Base-by-base conservation (phyloP, 2,329 filamentous ascomycete genomes). In the Cordyceps javanica region DNA sequence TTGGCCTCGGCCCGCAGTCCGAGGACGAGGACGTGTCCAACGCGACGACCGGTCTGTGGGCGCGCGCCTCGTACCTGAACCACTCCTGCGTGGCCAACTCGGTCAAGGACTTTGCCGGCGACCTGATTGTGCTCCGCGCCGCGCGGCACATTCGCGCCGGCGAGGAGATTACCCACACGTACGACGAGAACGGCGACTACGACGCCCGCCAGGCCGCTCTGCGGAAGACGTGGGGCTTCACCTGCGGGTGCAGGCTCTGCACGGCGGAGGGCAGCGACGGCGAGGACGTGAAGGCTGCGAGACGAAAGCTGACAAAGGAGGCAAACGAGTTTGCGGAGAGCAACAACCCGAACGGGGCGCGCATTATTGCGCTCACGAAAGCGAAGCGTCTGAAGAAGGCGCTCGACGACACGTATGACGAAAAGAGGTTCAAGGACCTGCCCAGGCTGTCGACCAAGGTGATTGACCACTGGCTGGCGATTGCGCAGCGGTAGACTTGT, bases 1-100 rank as follows among this genome's bases (percentile, higher is more conserved):
- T 71, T 38, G 72, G 72, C 0, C 61, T 63, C 1, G 68, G 65
- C 1, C 63, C 61, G 44, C 68, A 69, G 49, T 62, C 60, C 0
- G 60, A 62, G 1, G 66, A 67, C 2, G 69, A 69, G 38, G 64
- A 64, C 10, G 57, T 66, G 0, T 63, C 63, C 3, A 71, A 69
- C 32, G 62, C 70, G 1, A 73, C 70, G 46, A 67, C 69, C 0
- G 74, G 73, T 2, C 61, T 77, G 26, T 77, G 73, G 73, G 63
- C 68, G 1, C 61, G 66, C 5, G 69, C 72, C 3, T 70, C 74
- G 0, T 74, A 73, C 58, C 70, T 75, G 58, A 77, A 77, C 48
- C 75, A 77, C 59, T 73, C 72, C 0, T 77, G 75, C 57, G 50
- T 69, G 1, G 54, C 68, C 32, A 77, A 75, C 58, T 59, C 64